These are phyloP conservation scores for Penicillium desertorum DNA, from an alignment of 495 filamentous ascomycete species.

Conservation along the genomic window DNA sequence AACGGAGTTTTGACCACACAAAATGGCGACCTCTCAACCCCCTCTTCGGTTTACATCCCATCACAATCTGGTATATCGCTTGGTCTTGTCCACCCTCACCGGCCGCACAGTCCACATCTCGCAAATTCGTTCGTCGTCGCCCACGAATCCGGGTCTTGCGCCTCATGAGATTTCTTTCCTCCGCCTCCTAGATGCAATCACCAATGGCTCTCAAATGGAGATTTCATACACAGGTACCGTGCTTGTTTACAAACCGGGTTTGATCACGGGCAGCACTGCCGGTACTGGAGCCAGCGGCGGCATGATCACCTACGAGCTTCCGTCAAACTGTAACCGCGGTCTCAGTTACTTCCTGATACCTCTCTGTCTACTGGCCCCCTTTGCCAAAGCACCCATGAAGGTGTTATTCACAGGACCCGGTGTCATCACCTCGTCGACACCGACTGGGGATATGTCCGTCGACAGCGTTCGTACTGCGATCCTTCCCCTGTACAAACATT, in stretches of 20 bases:
- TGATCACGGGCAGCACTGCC: constrained; percentile 77
- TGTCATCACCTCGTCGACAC: constrained; percentile 86
- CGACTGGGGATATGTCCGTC: constrained; percentile 77
- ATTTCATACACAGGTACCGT: constrained; percentile 95
- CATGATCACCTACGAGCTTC: constrained; percentile 74
- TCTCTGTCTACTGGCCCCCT: constrained; percentile 87
- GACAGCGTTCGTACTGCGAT: constrained; percentile 93
- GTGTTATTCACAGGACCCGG: constrained; percentile 86
- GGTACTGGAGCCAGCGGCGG: constrained; percentile 68
- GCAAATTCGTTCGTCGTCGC: constrained; percentile 82
- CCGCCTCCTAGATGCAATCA: constrained; percentile 88
- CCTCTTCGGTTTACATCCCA: constrained; percentile 76
- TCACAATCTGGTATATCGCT: constrained; percentile 75
- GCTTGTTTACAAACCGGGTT: constrained; percentile 83
- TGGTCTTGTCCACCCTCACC: constrained; percentile 88
- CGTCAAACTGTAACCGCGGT: constrained; percentile 70
- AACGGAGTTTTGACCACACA: constrained; percentile 24
- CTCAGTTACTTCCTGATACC: constrained; percentile 91
- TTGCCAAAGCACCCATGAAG: constrained; percentile 84
- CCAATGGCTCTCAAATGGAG: constrained; percentile 92
- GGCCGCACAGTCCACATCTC: constrained; percentile 88
- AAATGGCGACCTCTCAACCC: constrained; percentile 46
- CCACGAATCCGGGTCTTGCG: constrained; percentile 80
- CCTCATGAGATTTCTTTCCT: constrained; percentile 94
- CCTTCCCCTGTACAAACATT: constrained; percentile 82